Evolutionary conservation across 768 basidiomycete species (phyloP).

Genomic region (Lepiota brunneoincarnata): DNA sequence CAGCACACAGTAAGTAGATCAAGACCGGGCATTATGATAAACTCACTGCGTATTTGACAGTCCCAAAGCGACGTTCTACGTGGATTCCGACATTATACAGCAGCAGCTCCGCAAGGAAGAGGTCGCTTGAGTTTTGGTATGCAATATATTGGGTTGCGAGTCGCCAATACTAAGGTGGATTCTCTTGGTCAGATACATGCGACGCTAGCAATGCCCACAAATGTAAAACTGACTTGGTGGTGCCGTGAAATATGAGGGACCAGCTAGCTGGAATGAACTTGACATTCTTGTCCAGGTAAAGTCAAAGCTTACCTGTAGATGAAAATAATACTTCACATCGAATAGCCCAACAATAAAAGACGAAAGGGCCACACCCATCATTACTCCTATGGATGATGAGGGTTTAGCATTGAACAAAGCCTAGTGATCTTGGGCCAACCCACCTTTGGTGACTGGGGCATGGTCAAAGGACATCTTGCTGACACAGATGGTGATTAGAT

Average conservation of each 20-base stretch:
- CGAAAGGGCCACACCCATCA: constrained; percentile 66
- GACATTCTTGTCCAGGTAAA: constrained; percentile 14
- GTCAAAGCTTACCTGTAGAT: constrained; percentile 62
- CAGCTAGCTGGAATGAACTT: constrained; percentile 41
- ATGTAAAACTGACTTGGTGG: constrained; percentile 62
- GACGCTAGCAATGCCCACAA: constrained; percentile 12
- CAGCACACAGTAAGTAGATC: constrained; percentile 9
- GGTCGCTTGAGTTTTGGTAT: constrained; percentile 82
- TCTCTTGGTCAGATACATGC: constrained; percentile 27
- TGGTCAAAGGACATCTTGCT: constrained; percentile 75
- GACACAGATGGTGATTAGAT: background rate
- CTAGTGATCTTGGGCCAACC: background rate
- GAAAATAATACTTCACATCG: constrained; percentile 86
- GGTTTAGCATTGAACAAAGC: background rate
- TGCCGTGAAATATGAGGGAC: constrained; percentile 88
- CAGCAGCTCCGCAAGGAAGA: constrained; percentile 72
- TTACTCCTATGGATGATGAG: constrained; percentile 53
- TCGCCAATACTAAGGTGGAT: constrained; percentile 75
- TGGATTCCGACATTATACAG: constrained; percentile 68
- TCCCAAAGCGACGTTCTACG: constrained; percentile 85
- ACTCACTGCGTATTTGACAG: constrained; percentile 81
- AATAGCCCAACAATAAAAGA: constrained; percentile 78
- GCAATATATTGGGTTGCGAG: constrained; percentile 69
- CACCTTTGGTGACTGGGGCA: constrained; percentile 83
- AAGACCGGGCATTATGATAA: background rate